Conservation (phyloP, 305 asterid species). For the Solanum aculeatissimum region DNA sequence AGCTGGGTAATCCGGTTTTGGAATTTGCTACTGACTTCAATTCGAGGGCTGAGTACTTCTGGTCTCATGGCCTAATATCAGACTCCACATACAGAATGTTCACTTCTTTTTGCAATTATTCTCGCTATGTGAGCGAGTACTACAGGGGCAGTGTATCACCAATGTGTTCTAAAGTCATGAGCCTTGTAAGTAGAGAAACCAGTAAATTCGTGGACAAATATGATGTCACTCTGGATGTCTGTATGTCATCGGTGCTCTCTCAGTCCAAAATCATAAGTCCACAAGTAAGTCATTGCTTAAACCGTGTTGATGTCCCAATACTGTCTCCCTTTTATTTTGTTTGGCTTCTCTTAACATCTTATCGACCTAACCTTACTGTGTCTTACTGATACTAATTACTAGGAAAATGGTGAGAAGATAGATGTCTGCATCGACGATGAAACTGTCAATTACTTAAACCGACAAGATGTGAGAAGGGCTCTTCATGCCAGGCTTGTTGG, state of each 20-base stretch:
- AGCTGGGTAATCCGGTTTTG: not conserved
- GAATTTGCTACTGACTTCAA: not conserved
- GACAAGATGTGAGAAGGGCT: conserved; percentile 47
- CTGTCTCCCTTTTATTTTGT: not conserved
- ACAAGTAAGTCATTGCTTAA: conserved; percentile 18
- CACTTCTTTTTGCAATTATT: conserved; percentile 45
- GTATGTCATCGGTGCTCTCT: conserved; percentile 7
- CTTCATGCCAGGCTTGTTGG: conserved; percentile 73
- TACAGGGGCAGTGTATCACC: conserved; percentile 31
- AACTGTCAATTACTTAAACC: conserved; percentile 46
- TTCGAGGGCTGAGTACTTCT: conserved; percentile 4
- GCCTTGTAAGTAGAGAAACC: conserved; percentile 45
- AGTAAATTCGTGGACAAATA: conserved; percentile 50
- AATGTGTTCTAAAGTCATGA: conserved; percentile 36
- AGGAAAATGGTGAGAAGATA: conserved; percentile 37
- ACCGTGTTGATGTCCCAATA: not conserved
- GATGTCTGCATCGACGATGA: conserved; percentile 68
- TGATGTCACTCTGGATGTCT: conserved; percentile 60
- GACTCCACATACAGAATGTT: conserved; percentile 45
- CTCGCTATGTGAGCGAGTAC: conserved; percentile 39
- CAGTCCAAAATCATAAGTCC: conserved; percentile 45
- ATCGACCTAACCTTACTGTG: not conserved
- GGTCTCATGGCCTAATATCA: conserved; percentile 67
- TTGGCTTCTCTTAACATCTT: not conserved
- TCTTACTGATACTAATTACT: not conserved